Evolutionary conservation across 768 basidiomycete species (phyloP), one percentile per base, ranked within the genome.

Genomic region (Rhizopogon salebrosus): DNA sequence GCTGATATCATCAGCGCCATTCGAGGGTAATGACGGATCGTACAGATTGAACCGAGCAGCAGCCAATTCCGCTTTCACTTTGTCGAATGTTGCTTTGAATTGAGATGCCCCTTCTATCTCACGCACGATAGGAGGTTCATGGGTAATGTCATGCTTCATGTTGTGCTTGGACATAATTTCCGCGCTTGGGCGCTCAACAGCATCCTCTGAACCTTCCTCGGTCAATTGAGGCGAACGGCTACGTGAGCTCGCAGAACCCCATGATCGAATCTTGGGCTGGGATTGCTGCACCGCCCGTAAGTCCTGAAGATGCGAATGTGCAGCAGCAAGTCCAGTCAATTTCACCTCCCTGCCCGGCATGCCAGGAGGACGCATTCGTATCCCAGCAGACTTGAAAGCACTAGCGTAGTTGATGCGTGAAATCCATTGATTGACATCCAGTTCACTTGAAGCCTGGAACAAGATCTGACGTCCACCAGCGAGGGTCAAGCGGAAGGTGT

Each of bases 401-500:
- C 92, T 87, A 3, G 93, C 93, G 64, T 97, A 98, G 70, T 99
- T 99, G 63, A 98, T 92, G 29, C 79, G 76, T 13, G 87, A 79
- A 56, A 98, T 84, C 97, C 97, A 99, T 57, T 86, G 81, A 60
- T 94, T 87, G 73, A 91, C 78, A 53, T 94, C 90, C 40, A 72
- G 67, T 54, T 85, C 84, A 60, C 80, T 76, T 11, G 75, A 62
- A 6, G 89, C 79, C 63, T 92, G 91, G 18, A 98, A 75, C 35
- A 98, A 80, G 54, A 87, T 82, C 59, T 92, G 89, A 1, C 91
- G 87, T 10, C 90, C 85, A 60, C 88, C 82, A 23, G 83, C 76
- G 64, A 91, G 76, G 24, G 83, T 75, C 53, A 98, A 79, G 22
- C 92, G 84, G 64, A 98, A 85, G 2, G 89, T 83, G 63, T 90